phyloP scores from a whole-genome alignment of 257 asterid species.

The Solanum stenotomum region DNA sequence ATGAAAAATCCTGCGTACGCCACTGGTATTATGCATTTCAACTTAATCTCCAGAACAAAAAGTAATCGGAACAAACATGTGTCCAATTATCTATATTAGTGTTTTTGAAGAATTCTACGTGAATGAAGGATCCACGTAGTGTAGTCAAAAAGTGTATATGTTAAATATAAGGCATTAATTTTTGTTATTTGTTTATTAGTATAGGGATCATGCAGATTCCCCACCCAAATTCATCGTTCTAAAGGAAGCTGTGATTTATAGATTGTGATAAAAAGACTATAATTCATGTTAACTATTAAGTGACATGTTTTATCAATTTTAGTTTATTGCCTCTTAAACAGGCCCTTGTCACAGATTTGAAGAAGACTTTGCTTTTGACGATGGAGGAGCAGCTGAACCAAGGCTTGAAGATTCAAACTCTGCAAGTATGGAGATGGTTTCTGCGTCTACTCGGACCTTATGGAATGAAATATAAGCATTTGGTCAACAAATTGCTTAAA shows the following conservation, averaged over 20 bases:
- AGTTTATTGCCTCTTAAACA: constrained; percentile 18
- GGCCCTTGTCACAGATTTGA: constrained; percentile 58
- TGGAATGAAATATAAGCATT: constrained; percentile 40
- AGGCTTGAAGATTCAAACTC: constrained; percentile 63
- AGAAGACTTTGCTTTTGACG: constrained; percentile 43
- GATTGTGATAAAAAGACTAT: neutral
- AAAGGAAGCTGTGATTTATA: neutral
- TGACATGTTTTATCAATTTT: neutral
- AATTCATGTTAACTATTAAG: neutral
- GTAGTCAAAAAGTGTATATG: neutral
- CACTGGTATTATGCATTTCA: neutral
- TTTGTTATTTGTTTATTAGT: neutral
- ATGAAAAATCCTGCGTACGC: too few relatives aligned
- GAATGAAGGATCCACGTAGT: neutral
- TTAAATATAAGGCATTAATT: neutral
- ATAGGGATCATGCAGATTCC: neutral
- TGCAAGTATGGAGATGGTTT: constrained; percentile 86
- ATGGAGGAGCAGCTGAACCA: constrained; percentile 44
- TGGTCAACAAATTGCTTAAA: constrained; percentile 74
- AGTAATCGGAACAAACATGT: neutral
- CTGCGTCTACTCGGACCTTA: constrained; percentile 60
- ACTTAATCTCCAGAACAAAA: neutral
- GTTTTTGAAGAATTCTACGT: neutral
- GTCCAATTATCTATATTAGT: neutral
- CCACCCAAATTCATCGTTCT: neutral